Evolutionary conservation across 2,329 filamentous ascomycete genomes (phyloP).

Genomic region (Byssochlamys sp.): DNA sequence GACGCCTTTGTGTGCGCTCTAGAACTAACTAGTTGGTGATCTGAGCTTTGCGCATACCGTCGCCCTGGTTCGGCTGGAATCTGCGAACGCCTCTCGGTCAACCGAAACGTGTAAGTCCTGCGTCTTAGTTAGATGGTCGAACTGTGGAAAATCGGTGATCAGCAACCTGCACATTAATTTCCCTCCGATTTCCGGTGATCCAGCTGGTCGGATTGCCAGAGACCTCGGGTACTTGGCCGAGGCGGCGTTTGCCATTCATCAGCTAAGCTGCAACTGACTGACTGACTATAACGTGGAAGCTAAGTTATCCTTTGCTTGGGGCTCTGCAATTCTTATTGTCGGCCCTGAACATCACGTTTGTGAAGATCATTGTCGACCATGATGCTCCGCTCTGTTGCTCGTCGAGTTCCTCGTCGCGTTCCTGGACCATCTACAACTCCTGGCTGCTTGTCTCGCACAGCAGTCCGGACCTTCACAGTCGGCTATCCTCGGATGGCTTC

Average conservation of each 20-base stretch:
- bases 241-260: neutral
- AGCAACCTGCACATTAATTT: neutral
- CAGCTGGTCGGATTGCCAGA: neutral
- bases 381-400: slow-evolving; percentile 29
- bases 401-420: slow-evolving; percentile 27
- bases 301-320: neutral
- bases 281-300: neutral
- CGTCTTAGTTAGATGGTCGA: neutral
- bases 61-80: neutral
- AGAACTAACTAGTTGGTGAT: neutral
- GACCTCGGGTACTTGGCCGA: neutral
- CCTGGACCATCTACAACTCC: slow-evolving; percentile 11
- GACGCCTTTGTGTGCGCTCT: neutral
- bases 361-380: neutral
- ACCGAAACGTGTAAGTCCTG: neutral
- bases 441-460: slow-evolving; percentile 15
- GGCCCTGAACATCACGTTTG: neutral
- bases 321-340: neutral
- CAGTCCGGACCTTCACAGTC: slow-evolving; percentile 27
- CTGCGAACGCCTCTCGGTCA: neutral
- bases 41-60: neutral
- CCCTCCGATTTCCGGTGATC: neutral
- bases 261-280: neutral
- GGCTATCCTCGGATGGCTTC: slow-evolving; percentile 45
- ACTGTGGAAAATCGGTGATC: neutral